Percentiles rank a stretch among this genome's conserved stretches.
phyloP scores from a whole-genome alignment of 2,329 filamentous ascomycete genomes.

The Cladorrhinum sp. region DNA sequence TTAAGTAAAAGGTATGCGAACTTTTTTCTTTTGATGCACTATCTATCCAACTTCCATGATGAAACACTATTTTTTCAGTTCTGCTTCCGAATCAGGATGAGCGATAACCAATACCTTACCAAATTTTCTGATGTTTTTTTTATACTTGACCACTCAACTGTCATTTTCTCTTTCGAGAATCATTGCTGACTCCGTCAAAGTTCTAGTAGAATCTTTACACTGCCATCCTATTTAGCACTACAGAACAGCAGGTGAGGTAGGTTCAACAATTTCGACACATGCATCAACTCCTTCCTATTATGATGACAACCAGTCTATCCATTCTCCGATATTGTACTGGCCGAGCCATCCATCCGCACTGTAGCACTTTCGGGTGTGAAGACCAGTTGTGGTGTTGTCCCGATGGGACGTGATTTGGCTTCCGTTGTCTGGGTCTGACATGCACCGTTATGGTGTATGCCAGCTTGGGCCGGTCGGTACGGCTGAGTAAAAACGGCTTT shows the following conservation, averaged over 20 bases:
- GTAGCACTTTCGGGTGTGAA: slow-evolving; percentile 54
- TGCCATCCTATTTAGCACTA: slow-evolving; percentile 3
- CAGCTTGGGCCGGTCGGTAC: slow-evolving; percentile 32
- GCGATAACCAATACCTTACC: slow-evolving; percentile 57
- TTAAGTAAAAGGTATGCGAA: slow-evolving; percentile 18
- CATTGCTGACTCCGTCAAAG: slow-evolving; percentile 17
- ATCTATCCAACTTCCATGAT: slow-evolving; percentile 50
- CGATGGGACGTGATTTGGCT: slow-evolving; percentile 55
- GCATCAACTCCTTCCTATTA: slow-evolving; percentile 24
- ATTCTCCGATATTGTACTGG: slow-evolving; percentile 66
- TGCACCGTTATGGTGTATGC: slow-evolving; percentile 55
- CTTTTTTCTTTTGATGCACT: not conserved
- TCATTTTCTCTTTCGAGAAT: not conserved
- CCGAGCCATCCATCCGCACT: slow-evolving; percentile 74
- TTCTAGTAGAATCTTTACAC: not conserved
- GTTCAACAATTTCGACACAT: slow-evolving; percentile 13
- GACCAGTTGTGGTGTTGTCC: slow-evolving; percentile 74
- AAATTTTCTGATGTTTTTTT: slow-evolving; percentile 55
- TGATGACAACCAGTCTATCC: slow-evolving; percentile 70
- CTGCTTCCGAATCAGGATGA: slow-evolving; percentile 70
- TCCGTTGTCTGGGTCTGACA: slow-evolving; percentile 48
- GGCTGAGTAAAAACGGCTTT: slow-evolving; percentile 40
- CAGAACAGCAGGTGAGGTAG: slow-evolving; percentile 7
- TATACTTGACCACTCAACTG: slow-evolving; percentile 5
- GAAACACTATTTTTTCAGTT: slow-evolving; percentile 65